Evolutionary conservation across 306 rosid genomes (phyloP), one percentile per base, ranked within the genome.

Genomic region (Pterocarpus macrocarpus): DNA sequence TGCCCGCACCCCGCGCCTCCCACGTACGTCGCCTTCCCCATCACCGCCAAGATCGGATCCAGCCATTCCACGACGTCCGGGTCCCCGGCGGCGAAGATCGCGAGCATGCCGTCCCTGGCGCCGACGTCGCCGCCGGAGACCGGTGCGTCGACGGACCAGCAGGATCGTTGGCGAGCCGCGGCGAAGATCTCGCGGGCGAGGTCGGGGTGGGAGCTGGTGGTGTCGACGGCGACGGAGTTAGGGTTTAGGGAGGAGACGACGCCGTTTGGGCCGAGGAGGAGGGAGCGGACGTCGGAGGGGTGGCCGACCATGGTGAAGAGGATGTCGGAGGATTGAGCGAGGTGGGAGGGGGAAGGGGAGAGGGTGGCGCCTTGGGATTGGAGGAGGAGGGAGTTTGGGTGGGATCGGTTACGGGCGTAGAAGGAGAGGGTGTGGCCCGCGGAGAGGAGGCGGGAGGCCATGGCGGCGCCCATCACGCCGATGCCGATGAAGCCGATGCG

Each of bases 61-160:
- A 92, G 69, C 96, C 98, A 94, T 12, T 87, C 65, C 6, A 94
- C 92, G 6, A 94, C 89, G 0, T 71, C 36, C 0, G 55, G 49
- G 39, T 94, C 96, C 0, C 97, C 97, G 2, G 87, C 98, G 0
- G 91, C 92, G 28, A 94, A 80, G 65, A 94, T 89, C 0, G 97
- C 97, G 4, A 94, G 82, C 14, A 79, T 92, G 17, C 97, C 96
- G 44, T 94, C 97, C 45, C 91, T 86, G 8, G 98, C 97, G 9
- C 98, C 98, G 12, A 91, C 57, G 28, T 94, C 97, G 1, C 97
- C 98, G 1, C 97, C 96, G 4, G 98, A 92, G 2, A 94, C 97
- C 0, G 97, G 97, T 0, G 97, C 98, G 55, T 92, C 97, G 7
- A 94, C 90, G 8, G 97, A 69, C 93, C 92, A 92, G 36, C 93